A percentile compares a stretch with the other conserved stretches of the same genome.
Evolutionary conservation across 2,329 filamentous ascomycete species (phyloP).

Genomic region (Botryotinia calthae): DNA sequence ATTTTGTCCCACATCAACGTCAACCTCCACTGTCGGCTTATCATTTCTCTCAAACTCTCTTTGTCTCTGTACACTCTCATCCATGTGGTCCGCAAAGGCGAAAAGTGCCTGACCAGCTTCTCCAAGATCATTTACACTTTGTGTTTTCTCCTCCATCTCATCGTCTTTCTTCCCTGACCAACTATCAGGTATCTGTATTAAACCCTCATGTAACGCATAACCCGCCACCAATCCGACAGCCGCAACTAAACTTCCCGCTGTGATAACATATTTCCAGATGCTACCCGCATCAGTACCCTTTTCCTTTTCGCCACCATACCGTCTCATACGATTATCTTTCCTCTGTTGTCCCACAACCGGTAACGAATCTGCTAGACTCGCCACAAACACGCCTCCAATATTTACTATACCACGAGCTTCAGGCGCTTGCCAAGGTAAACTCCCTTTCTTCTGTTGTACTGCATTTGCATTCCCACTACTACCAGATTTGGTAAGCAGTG

Average conservation of each 20-base stretch:
- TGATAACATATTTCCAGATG: constrained; percentile 28
- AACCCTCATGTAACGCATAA: constrained; percentile 38
- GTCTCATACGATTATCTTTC: constrained; percentile 33
- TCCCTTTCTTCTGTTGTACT: constrained; percentile 23
- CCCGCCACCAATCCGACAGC: constrained; percentile 36
- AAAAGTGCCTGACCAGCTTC: constrained; percentile 35
- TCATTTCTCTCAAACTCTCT: constrained; percentile 21
- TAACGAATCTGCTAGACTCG: constrained; percentile 34
- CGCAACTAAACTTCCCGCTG: constrained; percentile 34
- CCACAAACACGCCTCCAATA: constrained; percentile 33
- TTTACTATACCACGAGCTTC: constrained; percentile 33
- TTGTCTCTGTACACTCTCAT: constrained; percentile 25
- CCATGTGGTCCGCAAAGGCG: constrained; percentile 30
- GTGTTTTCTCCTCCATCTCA: constrained; percentile 16
- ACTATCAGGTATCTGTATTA: constrained; percentile 30
- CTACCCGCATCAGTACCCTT: constrained; percentile 24
- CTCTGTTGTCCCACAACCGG: constrained; percentile 34
- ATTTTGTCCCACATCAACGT: constrained; percentile 23
- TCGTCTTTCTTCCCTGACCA: constrained; percentile 17
- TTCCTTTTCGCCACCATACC: constrained; percentile 30
- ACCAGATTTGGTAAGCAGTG: constrained; percentile 26
- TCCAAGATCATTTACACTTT: constrained; percentile 29
- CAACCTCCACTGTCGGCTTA: constrained; percentile 29
- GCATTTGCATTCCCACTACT: constrained; percentile 19
- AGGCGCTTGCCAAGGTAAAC: constrained; percentile 37